Evolutionary conservation across 2,329 filamentous ascomycete species (phyloP), one percentile per base, ranked within the genome.

Genomic region (Ascochyta rabiei): DNA sequence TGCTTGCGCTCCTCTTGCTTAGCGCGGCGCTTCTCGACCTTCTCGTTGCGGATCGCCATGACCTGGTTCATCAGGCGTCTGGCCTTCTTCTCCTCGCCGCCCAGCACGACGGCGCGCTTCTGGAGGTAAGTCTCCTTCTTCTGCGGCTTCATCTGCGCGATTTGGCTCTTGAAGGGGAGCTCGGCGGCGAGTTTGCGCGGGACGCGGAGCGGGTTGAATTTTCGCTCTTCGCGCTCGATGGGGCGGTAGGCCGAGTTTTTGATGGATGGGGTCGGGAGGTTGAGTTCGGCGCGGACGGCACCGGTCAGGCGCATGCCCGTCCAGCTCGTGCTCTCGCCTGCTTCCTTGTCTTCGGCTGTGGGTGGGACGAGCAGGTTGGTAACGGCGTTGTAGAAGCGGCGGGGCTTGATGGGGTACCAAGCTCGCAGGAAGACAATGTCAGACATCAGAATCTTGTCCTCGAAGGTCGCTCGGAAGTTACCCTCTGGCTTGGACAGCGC

Each of bases 381-480:
- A 49, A 96, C 93, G 1, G 92, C 90, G 76, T 98, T 97, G 82
- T 97, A 97, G 84, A 96, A 99, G 54, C 93, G 88, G 76, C 92
- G 92, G 1, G 95, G 95, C 70, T 92, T 92, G 76, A 99, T 88
- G 9, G 95, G 91, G 76, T 96, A 98, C 96, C 96, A 99, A 2
- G 95, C 93, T 43, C 95, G 86, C 34, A 99, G 79, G 81, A 99
- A 98, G 59, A 98, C 90, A 63, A 99, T 96, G 74, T 99, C 95
- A 75, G 88, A 91, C 84, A 96, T 92, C 46, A 99, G 83, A 59
- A 99, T 91, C 80, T 98, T 99, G 83, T 99, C 95, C 76, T 99
- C 95, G 66, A 99, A 99, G 0, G 95, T 98, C 21, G 95, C 95
- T 68, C 96, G 87, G 85, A 96, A 98, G 77, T 93, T 89, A 43